Percentiles rank a stretch among this genome's conserved stretches.
phyloP scores from a whole-genome alignment of 805 yeast genomes.

The Hermanozyma aechmeae region DNA sequence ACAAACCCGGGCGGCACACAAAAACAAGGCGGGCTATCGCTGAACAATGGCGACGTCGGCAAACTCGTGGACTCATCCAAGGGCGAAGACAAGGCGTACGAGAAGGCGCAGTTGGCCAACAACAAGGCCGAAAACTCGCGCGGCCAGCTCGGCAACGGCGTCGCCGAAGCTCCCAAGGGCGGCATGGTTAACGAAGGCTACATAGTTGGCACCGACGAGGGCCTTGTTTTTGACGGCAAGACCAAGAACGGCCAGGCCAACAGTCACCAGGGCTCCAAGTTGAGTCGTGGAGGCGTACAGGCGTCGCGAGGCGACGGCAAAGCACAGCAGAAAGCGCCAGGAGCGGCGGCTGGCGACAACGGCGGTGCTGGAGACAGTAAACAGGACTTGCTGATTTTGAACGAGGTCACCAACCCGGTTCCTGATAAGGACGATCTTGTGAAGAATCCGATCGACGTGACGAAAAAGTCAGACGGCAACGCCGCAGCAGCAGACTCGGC shows the following conservation, averaged over 20 bases:
- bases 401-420: too few relatives aligned
- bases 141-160: slow-evolving; percentile 31
- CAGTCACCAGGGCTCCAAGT: not conserved
- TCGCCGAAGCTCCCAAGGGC: slow-evolving; percentile 37
- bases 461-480: too few relatives aligned
- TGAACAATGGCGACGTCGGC: slow-evolving; percentile 18
- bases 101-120: slow-evolving; percentile 26
- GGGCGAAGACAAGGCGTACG: slow-evolving; percentile 23
- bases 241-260: slow-evolving; percentile 1
- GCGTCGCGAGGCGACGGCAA: slow-evolving; percentile 4
- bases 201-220: slow-evolving; percentile 32
- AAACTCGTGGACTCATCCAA: slow-evolving; percentile 17
- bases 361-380: too few relatives aligned
- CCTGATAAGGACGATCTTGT: too few relatives aligned
- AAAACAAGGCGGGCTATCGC: slow-evolving; percentile 1
- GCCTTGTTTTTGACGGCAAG: slow-evolving; percentile 6
- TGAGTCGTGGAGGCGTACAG: slow-evolving; percentile 6
- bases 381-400: too few relatives aligned
- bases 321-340: too few relatives aligned
- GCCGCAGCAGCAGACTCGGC: too few relatives aligned
- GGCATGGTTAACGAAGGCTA: slow-evolving; percentile 39
- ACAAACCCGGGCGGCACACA: slow-evolving; percentile 1
- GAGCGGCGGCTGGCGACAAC: too few relatives aligned
- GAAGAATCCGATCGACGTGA: too few relatives aligned
- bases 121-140: slow-evolving; percentile 29